Percentiles rank a stretch among this genome's conserved stretches.
These are phyloP conservation scores for Toxoplasma gondii DNA, from an alignment of 169 alveolate species.

Conservation along the genomic window DNA sequence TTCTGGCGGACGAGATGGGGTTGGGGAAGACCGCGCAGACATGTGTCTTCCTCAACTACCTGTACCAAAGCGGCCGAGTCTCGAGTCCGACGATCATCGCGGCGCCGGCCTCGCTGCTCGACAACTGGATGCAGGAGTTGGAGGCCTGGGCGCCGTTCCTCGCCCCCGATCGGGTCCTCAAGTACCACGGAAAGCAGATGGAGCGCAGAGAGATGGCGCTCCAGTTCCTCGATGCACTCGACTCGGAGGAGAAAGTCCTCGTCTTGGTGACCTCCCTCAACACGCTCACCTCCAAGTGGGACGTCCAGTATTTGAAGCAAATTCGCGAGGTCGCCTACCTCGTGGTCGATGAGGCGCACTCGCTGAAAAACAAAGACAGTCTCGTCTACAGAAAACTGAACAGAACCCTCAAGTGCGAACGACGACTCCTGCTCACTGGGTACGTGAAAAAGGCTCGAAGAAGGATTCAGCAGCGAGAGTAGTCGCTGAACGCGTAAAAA, in stretches of 20 bases:
- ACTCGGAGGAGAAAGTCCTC: neutral
- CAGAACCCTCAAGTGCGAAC: conserved; percentile 80
- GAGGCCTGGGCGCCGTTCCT: conserved; percentile 82
- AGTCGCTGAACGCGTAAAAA: too few species aligned
- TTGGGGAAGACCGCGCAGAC: conserved; percentile 75
- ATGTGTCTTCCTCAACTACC: conserved; percentile 64
- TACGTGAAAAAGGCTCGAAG: conserved; percentile 73
- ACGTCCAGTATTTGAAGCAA: conserved; percentile 55
- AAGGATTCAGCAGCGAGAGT: conserved; percentile 42
- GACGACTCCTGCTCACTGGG: conserved; percentile 91
- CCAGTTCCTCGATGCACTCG: conserved; percentile 46
- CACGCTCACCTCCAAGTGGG: conserved; percentile 65
- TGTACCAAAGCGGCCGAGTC: conserved; percentile 63
- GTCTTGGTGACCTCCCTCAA: conserved; percentile 54
- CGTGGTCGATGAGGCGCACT: conserved; percentile 94
- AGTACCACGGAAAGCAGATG: conserved; percentile 74
- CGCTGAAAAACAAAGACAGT: conserved; percentile 89
- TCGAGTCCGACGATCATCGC: conserved; percentile 76
- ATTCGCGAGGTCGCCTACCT: conserved; percentile 79
- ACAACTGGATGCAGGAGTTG: conserved; percentile 83
- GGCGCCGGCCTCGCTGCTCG: conserved; percentile 82
- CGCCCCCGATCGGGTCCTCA: conserved; percentile 74
- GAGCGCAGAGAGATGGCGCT: conserved; percentile 62
- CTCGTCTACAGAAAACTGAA: conserved; percentile 85
- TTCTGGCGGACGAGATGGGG: conserved; percentile 89